A percentile compares a stretch with the other conserved stretches of the same genome.
Conservation (phyloP, 148 eudicot genomes). For the Heliosperma pusillum region DNA sequence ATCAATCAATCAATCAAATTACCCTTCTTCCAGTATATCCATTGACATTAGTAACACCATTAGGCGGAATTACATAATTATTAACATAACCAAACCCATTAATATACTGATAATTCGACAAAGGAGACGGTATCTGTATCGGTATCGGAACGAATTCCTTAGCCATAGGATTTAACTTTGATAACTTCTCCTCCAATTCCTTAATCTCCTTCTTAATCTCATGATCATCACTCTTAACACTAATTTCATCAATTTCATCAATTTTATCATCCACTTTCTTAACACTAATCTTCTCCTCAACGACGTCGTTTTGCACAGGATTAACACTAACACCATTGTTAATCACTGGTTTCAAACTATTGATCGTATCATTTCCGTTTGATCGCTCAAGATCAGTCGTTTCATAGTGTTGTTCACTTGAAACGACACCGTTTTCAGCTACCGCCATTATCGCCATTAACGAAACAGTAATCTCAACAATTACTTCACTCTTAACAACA, state of each 20-base stretch:
- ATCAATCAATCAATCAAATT: slow-evolving; percentile 3
- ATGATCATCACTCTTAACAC: slow-evolving; percentile 10
- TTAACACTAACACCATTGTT: neutral
- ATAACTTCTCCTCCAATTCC: slow-evolving; percentile 69
- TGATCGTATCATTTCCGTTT: slow-evolving; percentile 34
- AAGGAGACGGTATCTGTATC: slow-evolving; percentile 42
- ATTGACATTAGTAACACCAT: slow-evolving; percentile 35
- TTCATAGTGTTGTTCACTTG: slow-evolving; percentile 29
- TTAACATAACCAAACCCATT: slow-evolving; percentile 36
- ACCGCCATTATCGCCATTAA: slow-evolving; percentile 67
- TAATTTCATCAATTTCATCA: slow-evolving; percentile 6
- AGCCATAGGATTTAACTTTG: slow-evolving; percentile 81
- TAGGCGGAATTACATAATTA: slow-evolving; percentile 38
- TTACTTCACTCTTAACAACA: neutral
- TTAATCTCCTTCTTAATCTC: slow-evolving; percentile 50
- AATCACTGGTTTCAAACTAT: slow-evolving; percentile 18
- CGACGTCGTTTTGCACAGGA: slow-evolving; percentile 14
- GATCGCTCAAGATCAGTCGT: slow-evolving; percentile 46
- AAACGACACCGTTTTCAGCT: slow-evolving; percentile 49
- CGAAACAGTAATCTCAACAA: neutral
- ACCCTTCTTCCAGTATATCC: slow-evolving; percentile 54
- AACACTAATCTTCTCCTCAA: neutral
- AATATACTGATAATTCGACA: slow-evolving; percentile 21
- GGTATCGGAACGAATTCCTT: slow-evolving; percentile 44
- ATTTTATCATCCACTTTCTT: neutral